phyloP scores from a whole-genome alignment of 2,329 filamentous ascomycete genomes.

The Cryoendolithus antarcticus region DNA sequence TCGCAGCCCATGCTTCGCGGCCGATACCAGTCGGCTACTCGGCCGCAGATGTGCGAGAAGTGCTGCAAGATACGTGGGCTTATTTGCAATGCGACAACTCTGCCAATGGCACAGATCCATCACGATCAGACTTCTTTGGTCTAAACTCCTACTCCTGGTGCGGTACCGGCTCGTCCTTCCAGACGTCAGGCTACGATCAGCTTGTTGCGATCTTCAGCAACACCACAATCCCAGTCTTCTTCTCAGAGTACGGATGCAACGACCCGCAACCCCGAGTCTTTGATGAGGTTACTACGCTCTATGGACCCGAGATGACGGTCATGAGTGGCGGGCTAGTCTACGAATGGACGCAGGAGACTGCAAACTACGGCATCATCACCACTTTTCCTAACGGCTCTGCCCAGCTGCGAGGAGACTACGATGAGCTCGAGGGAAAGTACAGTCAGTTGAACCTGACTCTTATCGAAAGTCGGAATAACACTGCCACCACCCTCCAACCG shows the following conservation, averaged over 20 bases:
- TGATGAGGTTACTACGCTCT: slow-evolving; percentile 62
- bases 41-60: slow-evolving; percentile 60
- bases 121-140: slow-evolving; percentile 61
- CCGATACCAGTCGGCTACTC: slow-evolving; percentile 56
- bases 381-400: slow-evolving; percentile 32
- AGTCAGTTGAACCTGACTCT: slow-evolving; percentile 58
- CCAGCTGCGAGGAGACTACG: slow-evolving; percentile 35
- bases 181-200: slow-evolving; percentile 49
- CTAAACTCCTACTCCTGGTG: slow-evolving; percentile 67
- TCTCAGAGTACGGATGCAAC: slow-evolving; percentile 75
- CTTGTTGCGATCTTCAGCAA: slow-evolving; percentile 54
- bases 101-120: slow-evolving; percentile 42
- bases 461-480: slow-evolving; percentile 51
- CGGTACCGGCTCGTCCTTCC: slow-evolving; percentile 53
- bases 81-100: slow-evolving; percentile 56
- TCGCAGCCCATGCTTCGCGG: slow-evolving; percentile 44
- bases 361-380: slow-evolving; percentile 41
- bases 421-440: slow-evolving; percentile 65
- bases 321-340: slow-evolving; percentile 72
- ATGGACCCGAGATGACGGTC: slow-evolving; percentile 57
- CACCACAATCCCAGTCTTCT: slow-evolving; percentile 63
- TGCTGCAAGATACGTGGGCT: slow-evolving; percentile 62
- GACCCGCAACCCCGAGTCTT: slow-evolving; percentile 57
- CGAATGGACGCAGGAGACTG: slow-evolving; percentile 62
- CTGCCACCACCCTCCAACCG: slow-evolving; percentile 41